Evolutionary conservation across 1,139 yeast species (phyloP).

Genomic region (Lizanozyma gosingica): DNA sequence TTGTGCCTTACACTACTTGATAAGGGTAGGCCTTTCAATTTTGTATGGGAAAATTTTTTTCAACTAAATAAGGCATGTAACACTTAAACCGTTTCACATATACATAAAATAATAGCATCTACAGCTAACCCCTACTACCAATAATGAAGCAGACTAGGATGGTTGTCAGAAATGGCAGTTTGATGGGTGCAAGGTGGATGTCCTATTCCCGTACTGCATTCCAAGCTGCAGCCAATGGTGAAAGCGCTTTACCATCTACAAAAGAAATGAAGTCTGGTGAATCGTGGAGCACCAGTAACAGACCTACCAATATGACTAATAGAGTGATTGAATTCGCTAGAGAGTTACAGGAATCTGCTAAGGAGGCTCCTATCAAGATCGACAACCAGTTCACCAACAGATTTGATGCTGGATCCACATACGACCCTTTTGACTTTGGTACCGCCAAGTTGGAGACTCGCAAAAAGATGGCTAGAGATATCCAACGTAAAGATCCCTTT

Average conservation of each 20-base stretch:
- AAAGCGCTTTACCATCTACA: conserved; percentile 15
- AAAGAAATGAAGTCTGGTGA: conserved; percentile 25
- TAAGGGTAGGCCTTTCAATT: no score
- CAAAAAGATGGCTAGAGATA: conserved; percentile 8
- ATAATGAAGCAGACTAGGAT: neutral
- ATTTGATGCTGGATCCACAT: conserved; percentile 38
- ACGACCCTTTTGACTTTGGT: conserved; percentile 73
- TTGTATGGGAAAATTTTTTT: no score
- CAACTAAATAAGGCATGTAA: no score
- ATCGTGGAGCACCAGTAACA: conserved; percentile 15
- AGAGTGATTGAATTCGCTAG: conserved; percentile 24
- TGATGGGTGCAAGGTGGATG: neutral
- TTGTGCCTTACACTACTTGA: no score
- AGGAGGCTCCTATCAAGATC: conserved; percentile 7
- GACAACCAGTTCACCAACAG: conserved; percentile 25
- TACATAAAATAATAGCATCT: no score
- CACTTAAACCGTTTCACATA: no score
- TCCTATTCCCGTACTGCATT: neutral
- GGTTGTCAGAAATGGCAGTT: neutral
- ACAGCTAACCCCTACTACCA: neutral
- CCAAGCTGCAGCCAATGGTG: neutral
- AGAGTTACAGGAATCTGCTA: conserved; percentile 13
- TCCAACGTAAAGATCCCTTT: conserved; percentile 25
- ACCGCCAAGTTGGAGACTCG: conserved; percentile 41
- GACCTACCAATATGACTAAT: conserved; percentile 9